Evolutionary conservation across 2,329 filamentous ascomycete genomes (phyloP), one percentile per base, ranked within the genome.

Genomic region (Epichloe aotearoae): DNA sequence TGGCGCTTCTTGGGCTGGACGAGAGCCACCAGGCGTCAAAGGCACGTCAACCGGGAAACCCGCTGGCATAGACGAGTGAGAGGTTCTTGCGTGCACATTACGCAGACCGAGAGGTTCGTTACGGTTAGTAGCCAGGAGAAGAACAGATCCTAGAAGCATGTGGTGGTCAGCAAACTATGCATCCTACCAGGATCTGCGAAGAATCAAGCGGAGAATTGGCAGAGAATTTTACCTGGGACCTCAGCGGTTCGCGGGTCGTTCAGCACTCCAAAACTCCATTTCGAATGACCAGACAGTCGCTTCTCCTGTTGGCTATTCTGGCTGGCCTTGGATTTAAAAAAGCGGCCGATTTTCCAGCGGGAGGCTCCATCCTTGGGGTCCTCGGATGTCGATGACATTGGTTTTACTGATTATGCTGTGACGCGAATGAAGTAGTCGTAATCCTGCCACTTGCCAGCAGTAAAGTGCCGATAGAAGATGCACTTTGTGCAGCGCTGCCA

Each of bases 61-160:
- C 4, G 68, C 65, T 1, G 76, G 74, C 37, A 80, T 69, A 8
- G 77, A 79, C 14, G 79, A 82, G 38, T 52, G 52, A 4, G 52
- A 54, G 17, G 52, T 54, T 43, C 53, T 49, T 20, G 52, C 52
- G 23, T 44, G 46, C 4, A 50, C 46, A 36, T 53, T 41, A 41
- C 51, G 51, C 36, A 57, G 41, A 20, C 54, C 55, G 19, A 55
- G 54, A 19, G 55, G 54, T 38, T 56, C 51, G 15, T 56, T 57
- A 41, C 54, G 55, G 20, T 54, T 44, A 33, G 55, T 40, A 26
- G 55, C 52, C 12, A 57, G 51, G 12, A 57, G 48, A 37, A 57
- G 39, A 17, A 57, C 55, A 45, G 55, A 57, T 11, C 55, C 55
- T 55, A 14, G 39, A 41, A 20, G 4, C 14, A 14, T 15, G 33